These are phyloP conservation scores for Schizothecium vesticola DNA, from an alignment of 495 filamentous ascomycete genomes.

Conservation along the genomic window DNA sequence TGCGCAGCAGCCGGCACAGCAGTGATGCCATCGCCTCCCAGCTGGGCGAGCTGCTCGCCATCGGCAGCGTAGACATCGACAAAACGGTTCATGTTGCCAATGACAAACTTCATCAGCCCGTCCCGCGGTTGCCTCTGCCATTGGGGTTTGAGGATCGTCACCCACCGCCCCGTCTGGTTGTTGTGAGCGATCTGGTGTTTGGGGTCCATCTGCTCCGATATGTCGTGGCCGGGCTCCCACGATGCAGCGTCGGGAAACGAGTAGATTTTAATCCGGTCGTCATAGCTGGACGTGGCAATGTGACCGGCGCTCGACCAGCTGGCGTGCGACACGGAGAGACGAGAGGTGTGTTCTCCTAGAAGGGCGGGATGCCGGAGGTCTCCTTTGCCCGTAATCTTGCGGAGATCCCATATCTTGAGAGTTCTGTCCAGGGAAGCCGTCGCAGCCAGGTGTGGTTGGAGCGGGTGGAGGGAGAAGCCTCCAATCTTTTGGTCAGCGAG, in stretches of 20 bases:
- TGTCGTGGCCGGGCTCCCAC: slow-evolving; percentile 58
- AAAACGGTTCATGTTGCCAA: slow-evolving; percentile 97
- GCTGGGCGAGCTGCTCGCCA: slow-evolving; percentile 85
- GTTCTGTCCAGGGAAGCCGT: slow-evolving; percentile 88
- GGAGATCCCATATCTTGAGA: slow-evolving; percentile 86
- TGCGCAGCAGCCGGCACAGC: slow-evolving; percentile 90
- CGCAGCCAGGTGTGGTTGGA: slow-evolving; percentile 72
- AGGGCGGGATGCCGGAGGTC: slow-evolving; percentile 52
- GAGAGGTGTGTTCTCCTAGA: slow-evolving; percentile 73
- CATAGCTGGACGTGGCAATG: slow-evolving; percentile 87
- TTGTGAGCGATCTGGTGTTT: slow-evolving; percentile 71
- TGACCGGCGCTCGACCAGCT: slow-evolving; percentile 78
- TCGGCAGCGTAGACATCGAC: slow-evolving; percentile 78
- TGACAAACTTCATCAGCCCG: slow-evolving; percentile 76
- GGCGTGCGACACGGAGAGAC: slow-evolving; percentile 84
- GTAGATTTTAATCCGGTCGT: slow-evolving; percentile 92
- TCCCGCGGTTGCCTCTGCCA: slow-evolving; percentile 81
- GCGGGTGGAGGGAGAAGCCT: slow-evolving; percentile 78
- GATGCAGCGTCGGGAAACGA: slow-evolving; percentile 58
- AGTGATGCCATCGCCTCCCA: slow-evolving; percentile 82
- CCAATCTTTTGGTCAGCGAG: slow-evolving; percentile 93
- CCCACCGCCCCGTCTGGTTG: slow-evolving; percentile 85
- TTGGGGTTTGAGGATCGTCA: slow-evolving; percentile 77
- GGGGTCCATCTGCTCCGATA: slow-evolving; percentile 63
- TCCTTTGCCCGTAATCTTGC: slow-evolving; percentile 62